A percentile compares a stretch with the other conserved stretches of the same genome.
Evolutionary conservation across 1,284 basidiomycete genomes (phyloP).

Genomic region (Microbotryomycetes sp.): DNA sequence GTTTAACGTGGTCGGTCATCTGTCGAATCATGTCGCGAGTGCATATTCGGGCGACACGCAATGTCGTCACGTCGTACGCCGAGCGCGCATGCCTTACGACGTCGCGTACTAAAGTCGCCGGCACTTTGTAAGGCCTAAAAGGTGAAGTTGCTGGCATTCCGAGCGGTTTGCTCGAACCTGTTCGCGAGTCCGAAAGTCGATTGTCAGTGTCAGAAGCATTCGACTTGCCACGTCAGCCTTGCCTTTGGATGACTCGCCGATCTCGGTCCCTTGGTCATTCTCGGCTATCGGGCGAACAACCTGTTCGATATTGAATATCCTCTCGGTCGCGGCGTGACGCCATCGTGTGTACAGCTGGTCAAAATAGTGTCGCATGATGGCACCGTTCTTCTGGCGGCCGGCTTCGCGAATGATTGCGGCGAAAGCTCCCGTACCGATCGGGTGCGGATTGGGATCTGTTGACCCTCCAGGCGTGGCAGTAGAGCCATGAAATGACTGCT

Average conservation of each 20-base stretch:
- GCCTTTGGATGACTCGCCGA: too few relatives aligned
- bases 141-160: not conserved
- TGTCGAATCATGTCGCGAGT: slow-evolving; percentile 9
- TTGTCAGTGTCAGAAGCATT: not conserved
- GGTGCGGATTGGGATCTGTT: slow-evolving; percentile 4
- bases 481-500: slow-evolving; percentile 4
- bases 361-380: slow-evolving; percentile 25
- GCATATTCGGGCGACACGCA: slow-evolving; percentile 9
- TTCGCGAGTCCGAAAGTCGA: not conserved
- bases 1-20: slow-evolving; percentile 9
- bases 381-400: slow-evolving; percentile 1
- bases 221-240: not conserved
- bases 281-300: not conserved
- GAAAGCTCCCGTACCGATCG: slow-evolving; percentile 22
- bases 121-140: slow-evolving; percentile 12
- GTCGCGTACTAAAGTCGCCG: slow-evolving; percentile 13
- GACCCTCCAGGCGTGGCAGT: not conserved
- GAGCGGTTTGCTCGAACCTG: not conserved
- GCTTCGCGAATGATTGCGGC: slow-evolving; percentile 15
- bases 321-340: not conserved
- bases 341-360: slow-evolving; percentile 21
- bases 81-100: slow-evolving; percentile 4
- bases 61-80: slow-evolving; percentile 10
- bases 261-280: not conserved
- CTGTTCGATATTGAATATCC: slow-evolving; percentile 11